Percentiles rank a stretch among this genome's conserved stretches.
Evolutionary conservation across 805 yeast species (phyloP).

Genomic region (Saccharomycopsis malanga): DNA sequence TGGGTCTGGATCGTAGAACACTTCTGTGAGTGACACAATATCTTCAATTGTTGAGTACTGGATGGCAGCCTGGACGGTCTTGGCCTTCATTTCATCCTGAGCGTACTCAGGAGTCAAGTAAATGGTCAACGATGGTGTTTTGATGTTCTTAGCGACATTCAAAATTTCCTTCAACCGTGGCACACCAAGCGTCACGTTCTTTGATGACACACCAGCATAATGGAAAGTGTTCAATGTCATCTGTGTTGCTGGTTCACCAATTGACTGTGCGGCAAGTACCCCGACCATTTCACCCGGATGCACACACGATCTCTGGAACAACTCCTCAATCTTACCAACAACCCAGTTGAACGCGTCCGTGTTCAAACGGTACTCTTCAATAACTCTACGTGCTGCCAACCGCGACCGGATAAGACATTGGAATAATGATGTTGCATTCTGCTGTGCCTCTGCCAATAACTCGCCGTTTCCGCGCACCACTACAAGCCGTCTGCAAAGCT

Average conservation of each 20-base stretch:
- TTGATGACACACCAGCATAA: constrained; percentile 95
- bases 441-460: constrained; percentile 77
- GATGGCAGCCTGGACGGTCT: constrained; percentile 90
- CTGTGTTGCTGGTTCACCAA: constrained; percentile 98
- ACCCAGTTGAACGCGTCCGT: constrained; percentile 93
- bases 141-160: constrained; percentile 96
- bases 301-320: constrained; percentile 84
- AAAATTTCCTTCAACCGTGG: constrained; percentile 97
- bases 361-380: constrained; percentile 83
- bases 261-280: constrained; percentile 94
- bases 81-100: constrained; percentile 86
- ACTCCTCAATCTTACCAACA: constrained; percentile 86
- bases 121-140: constrained; percentile 99
- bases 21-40: constrained; percentile 96
- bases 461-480: constrained; percentile 80
- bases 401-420: constrained; percentile 90
- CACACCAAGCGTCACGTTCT: constrained; percentile 94
- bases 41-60: constrained; percentile 93
- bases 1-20: constrained; percentile 97
- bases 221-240: constrained; percentile 97
- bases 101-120: constrained; percentile 77
- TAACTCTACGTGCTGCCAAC: constrained; percentile 80
- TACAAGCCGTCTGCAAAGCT: constrained; percentile 55
- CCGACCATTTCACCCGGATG: constrained; percentile 99
- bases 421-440: constrained; percentile 83